Base-by-base conservation (phyloP, 352 stramenopile species). In the Elongisporangium undulatum region DNA sequence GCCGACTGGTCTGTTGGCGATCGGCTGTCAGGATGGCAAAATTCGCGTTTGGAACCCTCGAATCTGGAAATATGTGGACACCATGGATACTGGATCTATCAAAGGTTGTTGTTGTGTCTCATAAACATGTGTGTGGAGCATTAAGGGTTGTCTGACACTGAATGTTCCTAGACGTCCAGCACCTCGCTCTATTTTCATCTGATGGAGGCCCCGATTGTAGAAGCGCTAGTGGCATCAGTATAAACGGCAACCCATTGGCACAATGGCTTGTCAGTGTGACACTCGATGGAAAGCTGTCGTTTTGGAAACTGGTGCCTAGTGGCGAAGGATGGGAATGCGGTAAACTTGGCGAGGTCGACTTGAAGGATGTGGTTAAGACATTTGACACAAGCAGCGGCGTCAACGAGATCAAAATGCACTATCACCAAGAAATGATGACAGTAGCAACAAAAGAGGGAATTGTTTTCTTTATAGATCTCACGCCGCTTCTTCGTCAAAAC, bases 11-110 rank as follows among this genome's bases (percentile, higher is more conserved):
- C 59, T 90, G 2, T 56, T 94, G 8, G 84, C 80, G 3, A 90
- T 94, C 20, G 84, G 82, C 0, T 94, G 82, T 45, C 73, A 85
- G 56, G 84, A 94, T 48, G 79, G 81, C 21, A 91, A 89, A 49
- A 79, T 93, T 23, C 84, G 81, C 5, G 61, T 90, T 20, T 90
- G 81, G 72, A 87, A 70, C 22, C 77, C 76, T n/a, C 72, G 69
- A 29, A 61, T 85, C 16, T 79, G 77, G 53, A 85, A 82, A 50
- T 75, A 76, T 7, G 70, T 85, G n/a, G 75, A 80, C 12, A 83
- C 67, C 13, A 75, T 93, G 26, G 81, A 93, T 55, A 80, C 74
- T 9, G 77, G 83, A 0, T 86, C 77, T 1, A 62, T 69, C 13
- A 74, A 75, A 67, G 77, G 77, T 83, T 59, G 5, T 39, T 13